Percentiles rank a stretch among this genome's conserved stretches.
Conservation (phyloP, 495 filamentous ascomycete genomes). For the Aspergillus hancockii region DNA sequence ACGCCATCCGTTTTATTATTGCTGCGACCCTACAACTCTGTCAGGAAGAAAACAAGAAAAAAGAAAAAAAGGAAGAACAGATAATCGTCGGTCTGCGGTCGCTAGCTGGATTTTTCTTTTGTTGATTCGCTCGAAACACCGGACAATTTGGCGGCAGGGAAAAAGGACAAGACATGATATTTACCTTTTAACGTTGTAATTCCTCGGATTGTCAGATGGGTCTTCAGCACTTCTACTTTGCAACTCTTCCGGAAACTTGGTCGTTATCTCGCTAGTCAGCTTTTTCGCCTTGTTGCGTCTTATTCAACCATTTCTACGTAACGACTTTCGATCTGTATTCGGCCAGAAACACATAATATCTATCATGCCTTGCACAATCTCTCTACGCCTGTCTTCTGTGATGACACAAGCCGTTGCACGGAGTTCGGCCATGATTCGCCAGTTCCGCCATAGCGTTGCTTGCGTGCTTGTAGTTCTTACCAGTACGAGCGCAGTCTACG, state of each 20-base stretch:
- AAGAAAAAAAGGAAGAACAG: slow-evolving; percentile 11
- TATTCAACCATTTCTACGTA: slow-evolving; percentile 43
- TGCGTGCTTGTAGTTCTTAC: slow-evolving; percentile 44
- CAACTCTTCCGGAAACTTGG: slow-evolving; percentile 38
- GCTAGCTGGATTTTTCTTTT: slow-evolving; percentile 45
- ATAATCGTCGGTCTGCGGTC: slow-evolving; percentile 40
- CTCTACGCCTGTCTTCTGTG: slow-evolving; percentile 14
- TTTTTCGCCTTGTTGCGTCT: slow-evolving; percentile 37
- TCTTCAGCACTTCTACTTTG: slow-evolving; percentile 46
- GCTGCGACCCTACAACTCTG: slow-evolving; percentile 37
- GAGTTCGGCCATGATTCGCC: slow-evolving; percentile 29
- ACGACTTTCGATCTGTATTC: slow-evolving; percentile 50
- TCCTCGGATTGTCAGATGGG: slow-evolving; percentile 49
- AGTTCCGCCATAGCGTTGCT: slow-evolving; percentile 39
- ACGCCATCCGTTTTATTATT: slow-evolving; percentile 30
- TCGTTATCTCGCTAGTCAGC: slow-evolving; percentile 43
- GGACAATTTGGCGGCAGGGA: slow-evolving; percentile 49
- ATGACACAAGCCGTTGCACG: slow-evolving; percentile 14
- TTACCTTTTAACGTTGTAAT: slow-evolving; percentile 53
- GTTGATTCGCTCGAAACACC: slow-evolving; percentile 44
- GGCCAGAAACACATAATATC: slow-evolving; percentile 29
- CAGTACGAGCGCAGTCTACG: slow-evolving; percentile 10
- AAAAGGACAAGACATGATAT: slow-evolving; percentile 40
- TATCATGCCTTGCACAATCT: slow-evolving; percentile 19
- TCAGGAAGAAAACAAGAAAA: slow-evolving; percentile 15